These are phyloP conservation scores for Eutrema yunnanense DNA, from an alignment of 345 rosid genomes.

Conservation along the genomic window DNA sequence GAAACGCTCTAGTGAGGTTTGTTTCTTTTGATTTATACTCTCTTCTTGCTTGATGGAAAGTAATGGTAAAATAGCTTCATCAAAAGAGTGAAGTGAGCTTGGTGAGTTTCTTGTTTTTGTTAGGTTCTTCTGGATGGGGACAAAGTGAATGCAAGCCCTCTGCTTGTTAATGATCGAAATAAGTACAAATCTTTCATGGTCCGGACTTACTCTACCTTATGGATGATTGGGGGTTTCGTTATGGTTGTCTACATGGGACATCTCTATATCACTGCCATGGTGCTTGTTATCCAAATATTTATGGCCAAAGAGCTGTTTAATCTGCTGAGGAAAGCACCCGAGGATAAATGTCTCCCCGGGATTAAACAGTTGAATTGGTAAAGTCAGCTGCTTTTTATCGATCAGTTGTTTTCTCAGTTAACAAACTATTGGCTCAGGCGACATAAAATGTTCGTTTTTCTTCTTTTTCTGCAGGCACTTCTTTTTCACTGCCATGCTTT, in stretches of 20 bases:
- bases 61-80: not conserved
- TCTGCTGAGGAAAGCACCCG: constrained; percentile 77
- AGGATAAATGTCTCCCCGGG: constrained; percentile 79
- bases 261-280: constrained; percentile 95
- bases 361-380: constrained; percentile 89
- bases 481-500: constrained; percentile 95
- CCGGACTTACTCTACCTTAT: constrained; percentile 64
- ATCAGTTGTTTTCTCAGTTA: not conserved
- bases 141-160: constrained; percentile 51
- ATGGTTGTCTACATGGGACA: constrained; percentile 91
- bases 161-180: constrained; percentile 65
- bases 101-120: not conserved
- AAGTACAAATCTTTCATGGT: constrained; percentile 82
- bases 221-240: constrained; percentile 93
- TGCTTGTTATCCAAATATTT: constrained; percentile 83
- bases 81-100: not conserved
- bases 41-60: not conserved
- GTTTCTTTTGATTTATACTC: not conserved
- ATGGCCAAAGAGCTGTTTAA: constrained; percentile 93
- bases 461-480: constrained; percentile 58
- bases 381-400: not conserved
- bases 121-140: constrained; percentile 54
- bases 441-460: not conserved
- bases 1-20: constrained; percentile 66
- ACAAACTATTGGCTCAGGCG: not conserved